These are phyloP conservation scores for Cryphonectria parasitica DNA, from an alignment of 2,329 filamentous ascomycete species.

Conservation along the genomic window DNA sequence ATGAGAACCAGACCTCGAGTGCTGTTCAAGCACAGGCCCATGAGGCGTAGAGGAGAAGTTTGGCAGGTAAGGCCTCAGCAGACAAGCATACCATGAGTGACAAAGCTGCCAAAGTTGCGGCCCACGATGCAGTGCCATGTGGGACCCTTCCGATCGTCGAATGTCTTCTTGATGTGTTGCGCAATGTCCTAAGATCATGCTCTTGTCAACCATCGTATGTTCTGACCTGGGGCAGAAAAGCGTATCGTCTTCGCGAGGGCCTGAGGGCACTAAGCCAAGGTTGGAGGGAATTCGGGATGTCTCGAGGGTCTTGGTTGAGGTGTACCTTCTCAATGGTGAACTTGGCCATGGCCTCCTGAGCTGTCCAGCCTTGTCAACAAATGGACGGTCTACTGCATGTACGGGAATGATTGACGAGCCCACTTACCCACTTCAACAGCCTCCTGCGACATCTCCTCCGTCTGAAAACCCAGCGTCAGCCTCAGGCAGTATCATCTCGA, in stretches of 20 bases:
- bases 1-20: background rate
- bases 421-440: constrained; percentile 91
- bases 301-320: background rate
- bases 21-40: background rate
- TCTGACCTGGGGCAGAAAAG: constrained; percentile 6
- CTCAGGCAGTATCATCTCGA: background rate
- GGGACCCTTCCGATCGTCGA: constrained; percentile 93
- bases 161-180: constrained; percentile 94
- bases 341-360: constrained; percentile 66
- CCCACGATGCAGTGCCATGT: constrained; percentile 99
- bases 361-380: constrained; percentile 39
- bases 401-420: constrained; percentile 16
- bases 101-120: constrained; percentile 98
- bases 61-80: background rate
- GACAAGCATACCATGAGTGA: constrained; percentile 79
- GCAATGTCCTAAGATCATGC: constrained; percentile 74
- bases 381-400: background rate
- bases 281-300: background rate
- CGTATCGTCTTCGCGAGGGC: background rate
- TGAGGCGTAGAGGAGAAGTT: constrained; percentile 8
- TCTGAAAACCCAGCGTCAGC: constrained; percentile 56
- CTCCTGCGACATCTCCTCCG: constrained; percentile 96
- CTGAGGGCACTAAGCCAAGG: background rate
- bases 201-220: constrained; percentile 20
- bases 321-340: constrained; percentile 65